Conservation (phyloP, 768 basidiomycete species). For the Rhizopogon vinicolor region DNA sequence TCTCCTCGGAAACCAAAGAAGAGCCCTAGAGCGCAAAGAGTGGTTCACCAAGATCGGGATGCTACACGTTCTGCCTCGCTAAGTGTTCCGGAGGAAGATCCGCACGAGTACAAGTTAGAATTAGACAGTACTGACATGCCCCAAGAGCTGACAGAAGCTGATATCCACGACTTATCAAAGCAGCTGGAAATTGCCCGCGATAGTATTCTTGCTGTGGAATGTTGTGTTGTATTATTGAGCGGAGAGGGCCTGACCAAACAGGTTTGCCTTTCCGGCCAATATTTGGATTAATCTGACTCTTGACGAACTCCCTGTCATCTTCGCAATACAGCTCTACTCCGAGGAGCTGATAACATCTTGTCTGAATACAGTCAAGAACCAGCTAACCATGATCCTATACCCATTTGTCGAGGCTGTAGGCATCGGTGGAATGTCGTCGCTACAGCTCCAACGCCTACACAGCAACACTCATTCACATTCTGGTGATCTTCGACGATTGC, state of each 20-base stretch:
- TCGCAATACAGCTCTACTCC: slow-evolving; percentile 67
- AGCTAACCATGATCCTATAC: slow-evolving; percentile 74
- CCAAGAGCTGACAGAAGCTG: slow-evolving; percentile 36
- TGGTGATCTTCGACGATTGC: slow-evolving; percentile 38
- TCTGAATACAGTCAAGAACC: slow-evolving; percentile 72
- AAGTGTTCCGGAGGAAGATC: slow-evolving; percentile 1
- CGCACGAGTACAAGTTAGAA: background rate
- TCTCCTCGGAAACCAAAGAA: slow-evolving; percentile 48
- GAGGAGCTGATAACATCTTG: slow-evolving; percentile 88
- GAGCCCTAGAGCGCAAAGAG: slow-evolving; percentile 28
- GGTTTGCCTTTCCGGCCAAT: slow-evolving; percentile 37
- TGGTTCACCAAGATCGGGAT: background rate
- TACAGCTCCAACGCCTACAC: slow-evolving; percentile 48
- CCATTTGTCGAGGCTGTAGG: slow-evolving; percentile 78
- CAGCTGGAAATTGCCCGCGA: slow-evolving; percentile 62
- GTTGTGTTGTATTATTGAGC: slow-evolving; percentile 71
- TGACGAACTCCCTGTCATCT: background rate
- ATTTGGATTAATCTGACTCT: background rate
- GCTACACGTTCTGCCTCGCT: background rate
- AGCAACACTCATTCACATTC: slow-evolving; percentile 34
- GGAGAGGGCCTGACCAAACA: slow-evolving; percentile 83
- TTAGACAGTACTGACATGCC: slow-evolving; percentile 6
- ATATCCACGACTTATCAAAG: slow-evolving; percentile 47
- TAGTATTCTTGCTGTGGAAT: slow-evolving; percentile 80
- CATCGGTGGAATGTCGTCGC: slow-evolving; percentile 33